These are phyloP conservation scores for Aspergillus baeticus DNA, from an alignment of 495 filamentous ascomycete species.

Conservation along the genomic window DNA sequence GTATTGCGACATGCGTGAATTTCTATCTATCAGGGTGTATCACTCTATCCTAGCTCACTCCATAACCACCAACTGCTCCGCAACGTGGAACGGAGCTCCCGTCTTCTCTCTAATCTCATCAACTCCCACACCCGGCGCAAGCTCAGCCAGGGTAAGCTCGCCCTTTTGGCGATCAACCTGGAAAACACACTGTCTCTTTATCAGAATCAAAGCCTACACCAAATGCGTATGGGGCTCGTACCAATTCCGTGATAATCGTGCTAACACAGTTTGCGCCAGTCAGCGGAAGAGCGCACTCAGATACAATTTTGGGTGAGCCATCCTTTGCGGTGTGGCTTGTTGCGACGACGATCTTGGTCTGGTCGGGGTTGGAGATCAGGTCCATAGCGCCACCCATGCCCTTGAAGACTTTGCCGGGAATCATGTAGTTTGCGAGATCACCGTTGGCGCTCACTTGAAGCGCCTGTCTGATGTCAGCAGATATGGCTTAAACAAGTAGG, in stretches of 20 bases:
- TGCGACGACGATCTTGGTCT: constrained; percentile 87
- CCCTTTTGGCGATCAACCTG: constrained; percentile 75
- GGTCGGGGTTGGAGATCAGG: constrained; percentile 77
- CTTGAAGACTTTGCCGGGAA: constrained; percentile 87
- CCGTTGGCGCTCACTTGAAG: constrained; percentile 83
- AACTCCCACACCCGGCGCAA: constrained; percentile 79
- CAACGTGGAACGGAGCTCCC: constrained; percentile 72
- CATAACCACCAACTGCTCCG: constrained; percentile 73
- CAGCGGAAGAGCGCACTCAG: constrained; percentile 80
- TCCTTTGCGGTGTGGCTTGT: constrained; percentile 93
- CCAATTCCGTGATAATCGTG: constrained; percentile 89
- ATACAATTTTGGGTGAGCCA: constrained; percentile 82
- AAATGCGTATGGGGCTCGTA: constrained; percentile 34
- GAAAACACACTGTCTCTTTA: constrained; percentile 62
- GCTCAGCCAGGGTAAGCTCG: constrained; percentile 76
- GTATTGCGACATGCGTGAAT: no score
- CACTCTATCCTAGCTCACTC: constrained; percentile 36
- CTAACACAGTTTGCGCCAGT: constrained; percentile 83
- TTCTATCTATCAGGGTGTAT: no score
- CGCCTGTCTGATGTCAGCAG: constrained; percentile 42
- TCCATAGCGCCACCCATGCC: constrained; percentile 98
- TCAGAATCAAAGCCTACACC: background rate
- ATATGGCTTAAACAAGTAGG: background rate
- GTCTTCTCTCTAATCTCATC: constrained; percentile 87
- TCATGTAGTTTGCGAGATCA: constrained; percentile 89